These are phyloP conservation scores for Agarophyton chilense DNA, from an alignment of 23 red algal genomes.

Conservation along the genomic window DNA sequence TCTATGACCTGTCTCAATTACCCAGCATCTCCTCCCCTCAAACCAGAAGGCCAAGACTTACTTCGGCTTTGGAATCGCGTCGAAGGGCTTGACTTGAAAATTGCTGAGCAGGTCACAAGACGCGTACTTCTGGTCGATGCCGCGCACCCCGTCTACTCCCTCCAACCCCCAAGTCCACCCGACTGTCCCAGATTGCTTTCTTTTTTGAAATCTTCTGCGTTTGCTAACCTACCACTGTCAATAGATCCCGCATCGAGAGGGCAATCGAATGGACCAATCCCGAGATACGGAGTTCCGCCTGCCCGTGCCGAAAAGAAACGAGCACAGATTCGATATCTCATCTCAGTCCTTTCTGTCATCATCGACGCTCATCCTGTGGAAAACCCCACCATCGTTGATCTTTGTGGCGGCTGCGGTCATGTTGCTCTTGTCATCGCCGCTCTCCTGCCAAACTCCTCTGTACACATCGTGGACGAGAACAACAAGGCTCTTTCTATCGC, in stretches of 20 bases:
- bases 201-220: neutral
- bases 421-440: constrained; percentile 57
- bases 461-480: constrained; percentile 51
- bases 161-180: neutral
- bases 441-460: constrained; percentile 32
- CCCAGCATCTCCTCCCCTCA: neutral
- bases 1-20: too few relatives aligned
- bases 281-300: constrained; percentile 36
- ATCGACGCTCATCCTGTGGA: neutral
- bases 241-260: constrained; percentile 59
- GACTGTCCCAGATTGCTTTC: neutral
- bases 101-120: constrained; percentile 26
- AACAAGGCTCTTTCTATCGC: constrained; percentile 50
- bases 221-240: neutral
- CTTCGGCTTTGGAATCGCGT: neutral
- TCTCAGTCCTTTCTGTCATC: constrained; percentile 17
- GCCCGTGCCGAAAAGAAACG: constrained; percentile 47
- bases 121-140: constrained; percentile 24
- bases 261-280: neutral
- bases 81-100: constrained; percentile 50
- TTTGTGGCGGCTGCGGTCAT: constrained; percentile 78
- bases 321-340: constrained; percentile 24
- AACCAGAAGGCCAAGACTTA: too few relatives aligned
- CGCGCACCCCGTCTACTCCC: constrained; percentile 5
- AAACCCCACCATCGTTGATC: constrained; percentile 47